Base-by-base conservation (phyloP, 2,329 filamentous ascomycete genomes). In the Pseudogymnoascus sp. region DNA sequence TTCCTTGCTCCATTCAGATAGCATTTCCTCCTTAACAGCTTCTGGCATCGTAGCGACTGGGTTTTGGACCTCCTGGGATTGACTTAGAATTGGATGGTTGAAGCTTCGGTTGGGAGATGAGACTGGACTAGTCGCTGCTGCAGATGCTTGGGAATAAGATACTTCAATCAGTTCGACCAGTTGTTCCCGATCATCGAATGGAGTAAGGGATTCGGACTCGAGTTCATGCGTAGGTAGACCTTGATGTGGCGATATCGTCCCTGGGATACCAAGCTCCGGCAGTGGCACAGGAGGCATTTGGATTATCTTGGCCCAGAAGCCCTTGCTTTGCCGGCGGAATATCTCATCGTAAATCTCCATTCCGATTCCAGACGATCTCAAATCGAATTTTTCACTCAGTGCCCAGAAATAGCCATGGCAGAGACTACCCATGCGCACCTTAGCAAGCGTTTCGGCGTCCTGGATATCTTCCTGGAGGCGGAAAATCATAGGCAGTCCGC, bases 381-480 rank as follows among this genome's bases (percentile, higher is more conserved):
- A 87, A 53, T 90, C 84, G 66, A 96, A 92, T 63, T 84, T 87
- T 64, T 92, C 87, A 4, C 84, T 86, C 65, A 97, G 73, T 0
- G 85, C 83, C 88, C 90, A 93, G 64, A 97, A 86, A 74, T 97
- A 97, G 7, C 91, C 92, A 71, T 96, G 90, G 60, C 93, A 90
- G 63, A 97, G 78, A 71, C 89, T 92, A 31, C 90, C 91, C 47
- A 95, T 79, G 47, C 90, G 88, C 40, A 96, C 84, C 72, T 93
- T 94, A 31, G 87, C 83, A 44, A 84, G 74, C 0, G 88, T 85
- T 23, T 82, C 82, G 2, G 86, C 79, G 6, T 84, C 82, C 63
- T 84, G 81, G 33, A 94, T 89, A 66, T 94, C 91, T 70, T 96
- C 91, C 73, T 97, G 92, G 1, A 97, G 81, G 53, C 89, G 84